Evolutionary conservation across 306 rosid species (phyloP).

Genomic region (Cicer yamashitae): DNA sequence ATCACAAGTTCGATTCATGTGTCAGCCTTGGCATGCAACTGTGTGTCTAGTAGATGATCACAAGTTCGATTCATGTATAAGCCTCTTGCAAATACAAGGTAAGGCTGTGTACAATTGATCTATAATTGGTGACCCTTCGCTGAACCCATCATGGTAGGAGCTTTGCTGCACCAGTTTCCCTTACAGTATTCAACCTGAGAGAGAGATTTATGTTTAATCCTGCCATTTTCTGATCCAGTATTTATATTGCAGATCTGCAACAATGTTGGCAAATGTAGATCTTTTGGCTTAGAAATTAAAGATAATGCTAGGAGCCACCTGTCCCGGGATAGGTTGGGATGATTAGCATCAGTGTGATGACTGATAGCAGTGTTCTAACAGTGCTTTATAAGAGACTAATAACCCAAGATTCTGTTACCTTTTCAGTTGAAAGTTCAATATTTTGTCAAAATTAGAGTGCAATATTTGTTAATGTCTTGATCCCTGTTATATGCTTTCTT

Average conservation of each 20-base stretch:
- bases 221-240: not conserved
- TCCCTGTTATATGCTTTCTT: not conserved
- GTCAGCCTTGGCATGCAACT: conserved; percentile 7
- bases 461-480: conserved; percentile 14
- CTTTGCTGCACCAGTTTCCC: not conserved
- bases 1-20: not conserved
- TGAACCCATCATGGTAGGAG: conserved; percentile 4
- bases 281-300: conserved; percentile 29
- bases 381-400: conserved; percentile 29
- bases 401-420: conserved; percentile 20
- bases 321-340: conserved; percentile 6
- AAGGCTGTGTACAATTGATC: conserved; percentile 3
- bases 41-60: not conserved
- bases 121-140: conserved; percentile 2
- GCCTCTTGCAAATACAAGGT: conserved; percentile 4
- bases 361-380: not conserved
- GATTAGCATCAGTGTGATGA: conserved; percentile 19
- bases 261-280: conserved; percentile 1
- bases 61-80: not conserved
- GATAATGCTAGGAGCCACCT: conserved; percentile 2
- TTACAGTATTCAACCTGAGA: conserved; percentile 24
- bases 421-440: conserved; percentile 23
- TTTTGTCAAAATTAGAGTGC: conserved; percentile 18
- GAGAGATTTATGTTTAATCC: not conserved
- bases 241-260: not conserved